Conservation (phyloP, 2,329 filamentous ascomycete genomes). For the Tolypocladium pustulatum region DNA sequence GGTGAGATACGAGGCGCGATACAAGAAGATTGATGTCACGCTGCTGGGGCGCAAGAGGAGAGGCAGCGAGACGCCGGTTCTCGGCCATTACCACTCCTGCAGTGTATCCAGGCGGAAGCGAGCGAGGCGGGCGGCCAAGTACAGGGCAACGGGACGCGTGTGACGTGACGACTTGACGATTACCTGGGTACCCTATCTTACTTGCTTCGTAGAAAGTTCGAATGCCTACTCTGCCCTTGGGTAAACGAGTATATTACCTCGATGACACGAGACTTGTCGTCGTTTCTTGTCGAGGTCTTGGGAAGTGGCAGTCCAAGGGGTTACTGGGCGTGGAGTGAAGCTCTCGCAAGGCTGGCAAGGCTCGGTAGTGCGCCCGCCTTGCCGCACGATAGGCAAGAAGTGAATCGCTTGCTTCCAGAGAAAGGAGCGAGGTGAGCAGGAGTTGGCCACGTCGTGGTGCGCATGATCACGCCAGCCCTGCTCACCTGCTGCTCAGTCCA, state of each 20-base stretch:
- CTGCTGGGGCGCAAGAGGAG: constrained; percentile 19
- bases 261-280: neutral
- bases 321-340: neutral
- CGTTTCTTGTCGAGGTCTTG: neutral
- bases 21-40: constrained; percentile 35
- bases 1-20: constrained; percentile 39
- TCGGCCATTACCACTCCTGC: neutral
- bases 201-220: neutral
- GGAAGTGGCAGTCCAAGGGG: neutral
- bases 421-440: neutral
- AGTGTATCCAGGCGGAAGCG: neutral
- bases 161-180: neutral
- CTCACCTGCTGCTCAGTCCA: neutral
- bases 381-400: neutral
- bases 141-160: neutral
- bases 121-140: neutral
- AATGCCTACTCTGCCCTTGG: neutral
- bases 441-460: too few species aligned
- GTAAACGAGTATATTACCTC: neutral
- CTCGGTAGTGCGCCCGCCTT: neutral
- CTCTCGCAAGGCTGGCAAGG: neutral
- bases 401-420: too few species aligned
- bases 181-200: neutral
- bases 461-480: neutral
- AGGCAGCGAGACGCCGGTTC: constrained; percentile 20